A percentile compares a stretch with the other conserved stretches of the same genome.
Evolutionary conservation across 2,329 filamentous ascomycete genomes (phyloP).

Genomic region (Trichoderma asperellum): DNA sequence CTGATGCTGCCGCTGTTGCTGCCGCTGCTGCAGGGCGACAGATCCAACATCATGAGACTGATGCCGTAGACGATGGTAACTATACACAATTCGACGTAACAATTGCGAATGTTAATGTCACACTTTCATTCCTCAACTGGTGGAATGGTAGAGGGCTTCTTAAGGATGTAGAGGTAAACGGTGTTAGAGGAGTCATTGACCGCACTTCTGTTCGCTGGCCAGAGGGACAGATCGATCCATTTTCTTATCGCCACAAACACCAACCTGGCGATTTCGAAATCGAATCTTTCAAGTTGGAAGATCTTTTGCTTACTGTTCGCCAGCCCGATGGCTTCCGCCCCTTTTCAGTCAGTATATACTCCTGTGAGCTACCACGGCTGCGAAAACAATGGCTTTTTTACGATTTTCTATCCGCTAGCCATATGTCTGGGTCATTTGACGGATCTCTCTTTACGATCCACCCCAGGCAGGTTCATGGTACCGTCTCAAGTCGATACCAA

Average conservation of each 20-base stretch:
- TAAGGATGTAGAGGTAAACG: slow-evolving; percentile 90
- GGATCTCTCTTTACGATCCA: slow-evolving; percentile 97
- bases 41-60: slow-evolving; percentile 43
- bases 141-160: slow-evolving; percentile 94
- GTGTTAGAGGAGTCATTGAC: slow-evolving; percentile 89
- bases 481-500: slow-evolving; percentile 64
- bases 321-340: slow-evolving; percentile 91
- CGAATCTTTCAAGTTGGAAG: slow-evolving; percentile 94
- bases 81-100: slow-evolving; percentile 98
- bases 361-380: slow-evolving; percentile 88
- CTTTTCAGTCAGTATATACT: slow-evolving; percentile 93
- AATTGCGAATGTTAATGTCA: slow-evolving; percentile 94
- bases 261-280: slow-evolving; percentile 94
- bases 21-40: slow-evolving; percentile 72
- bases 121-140: slow-evolving; percentile 97
- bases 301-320: slow-evolving; percentile 87
- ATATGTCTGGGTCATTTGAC: slow-evolving; percentile 94
- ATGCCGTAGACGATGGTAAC: slow-evolving; percentile 78
- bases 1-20: slow-evolving; percentile 75
- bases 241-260: slow-evolving; percentile 85
- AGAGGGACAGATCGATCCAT: slow-evolving; percentile 70
- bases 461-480: slow-evolving; percentile 84
- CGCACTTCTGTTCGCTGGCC: slow-evolving; percentile 78
- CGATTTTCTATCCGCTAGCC: slow-evolving; percentile 92
- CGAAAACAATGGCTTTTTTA: slow-evolving; percentile 98